Conservation (phyloP, 345 rosid genomes). For the Diplotaxis tenuifolia region DNA sequence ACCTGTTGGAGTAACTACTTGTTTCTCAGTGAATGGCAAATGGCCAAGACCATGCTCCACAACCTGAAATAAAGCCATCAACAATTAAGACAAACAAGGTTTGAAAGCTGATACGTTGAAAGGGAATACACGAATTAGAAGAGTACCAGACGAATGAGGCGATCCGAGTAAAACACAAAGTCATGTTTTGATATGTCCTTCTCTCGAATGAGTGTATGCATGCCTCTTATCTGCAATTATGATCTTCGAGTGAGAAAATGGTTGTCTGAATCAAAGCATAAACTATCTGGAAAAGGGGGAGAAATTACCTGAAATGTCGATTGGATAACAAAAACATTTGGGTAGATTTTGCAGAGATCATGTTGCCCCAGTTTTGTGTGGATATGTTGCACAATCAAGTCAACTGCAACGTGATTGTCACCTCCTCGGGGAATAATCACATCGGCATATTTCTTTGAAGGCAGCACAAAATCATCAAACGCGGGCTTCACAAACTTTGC, state of each 20-base stretch:
- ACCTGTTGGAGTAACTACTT: conserved; percentile 96
- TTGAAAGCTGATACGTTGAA: conserved; percentile 11
- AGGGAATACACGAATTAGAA: conserved; percentile 5
- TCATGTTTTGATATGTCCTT: conserved; percentile 93
- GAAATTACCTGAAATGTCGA: conserved; percentile 86
- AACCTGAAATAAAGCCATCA: conserved; percentile 56
- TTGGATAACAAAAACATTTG: conserved; percentile 70
- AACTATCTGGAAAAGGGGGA: background rate
- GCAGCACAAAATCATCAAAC: conserved; percentile 92
- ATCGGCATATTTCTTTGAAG: conserved; percentile 94
- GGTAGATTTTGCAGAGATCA: conserved; percentile 90
- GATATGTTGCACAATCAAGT: conserved; percentile 94
- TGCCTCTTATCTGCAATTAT: conserved; percentile 85
- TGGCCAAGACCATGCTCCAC: conserved; percentile 98
- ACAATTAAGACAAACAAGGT: conserved; percentile 15
- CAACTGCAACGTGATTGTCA: conserved; percentile 94
- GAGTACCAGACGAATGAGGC: conserved; percentile 90
- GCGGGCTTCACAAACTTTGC: conserved; percentile 99
- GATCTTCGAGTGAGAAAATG: conserved; percentile 25
- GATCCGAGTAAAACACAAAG: conserved; percentile 95
- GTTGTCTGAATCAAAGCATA: conserved; percentile 3
- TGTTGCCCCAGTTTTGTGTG: conserved; percentile 93
- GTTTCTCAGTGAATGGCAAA: conserved; percentile 96
- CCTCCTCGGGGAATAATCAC: conserved; percentile 94
- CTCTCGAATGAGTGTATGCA: conserved; percentile 99